Conservation (phyloP, 2,329 filamentous ascomycete genomes). For the Apiospora rasikravindrae region DNA sequence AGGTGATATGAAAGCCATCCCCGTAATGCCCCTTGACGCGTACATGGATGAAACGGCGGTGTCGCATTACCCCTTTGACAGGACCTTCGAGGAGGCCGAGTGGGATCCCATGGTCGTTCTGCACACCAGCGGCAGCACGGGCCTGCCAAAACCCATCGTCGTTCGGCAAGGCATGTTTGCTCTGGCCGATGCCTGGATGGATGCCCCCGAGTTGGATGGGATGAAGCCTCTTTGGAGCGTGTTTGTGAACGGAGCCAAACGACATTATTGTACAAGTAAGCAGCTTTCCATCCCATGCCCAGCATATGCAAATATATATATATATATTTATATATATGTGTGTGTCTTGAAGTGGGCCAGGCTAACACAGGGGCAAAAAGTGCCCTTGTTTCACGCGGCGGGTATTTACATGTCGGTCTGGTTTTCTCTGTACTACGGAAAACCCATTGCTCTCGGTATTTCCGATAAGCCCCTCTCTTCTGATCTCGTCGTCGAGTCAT, state of each 20-base stretch:
- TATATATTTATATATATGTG: no score
- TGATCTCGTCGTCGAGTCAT: conserved; percentile 39
- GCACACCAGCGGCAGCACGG: conserved; percentile 54
- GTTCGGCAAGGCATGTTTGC: conserved; percentile 42
- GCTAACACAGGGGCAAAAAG: conserved; percentile 21
- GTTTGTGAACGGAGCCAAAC: conserved; percentile 2
- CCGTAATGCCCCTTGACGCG: conserved; percentile 37
- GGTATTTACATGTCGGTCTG: conserved; percentile 35
- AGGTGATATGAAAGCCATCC: conserved; percentile 43
- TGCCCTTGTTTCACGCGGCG: conserved; percentile 48
- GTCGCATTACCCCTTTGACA: conserved; percentile 44
- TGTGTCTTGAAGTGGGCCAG: no score
- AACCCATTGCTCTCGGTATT: conserved; percentile 36
- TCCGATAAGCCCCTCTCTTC: conserved; percentile 42
- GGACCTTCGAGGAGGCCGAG: conserved; percentile 47
- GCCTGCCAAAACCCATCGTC: conserved; percentile 52
- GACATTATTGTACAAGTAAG: conserved; percentile 19
- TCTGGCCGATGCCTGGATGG: conserved; percentile 36
- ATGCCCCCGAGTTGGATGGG: conserved; percentile 28
- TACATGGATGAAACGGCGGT: conserved; percentile 45
- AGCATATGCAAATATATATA: no score
- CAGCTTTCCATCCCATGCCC: background rate
- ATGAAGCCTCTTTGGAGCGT: conserved; percentile 13
- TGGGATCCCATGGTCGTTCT: conserved; percentile 48
- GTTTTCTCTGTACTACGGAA: conserved; percentile 39